Conservation (phyloP, 192 early-diverging fungal species). For the Hyaloraphidium curvatum region DNA sequence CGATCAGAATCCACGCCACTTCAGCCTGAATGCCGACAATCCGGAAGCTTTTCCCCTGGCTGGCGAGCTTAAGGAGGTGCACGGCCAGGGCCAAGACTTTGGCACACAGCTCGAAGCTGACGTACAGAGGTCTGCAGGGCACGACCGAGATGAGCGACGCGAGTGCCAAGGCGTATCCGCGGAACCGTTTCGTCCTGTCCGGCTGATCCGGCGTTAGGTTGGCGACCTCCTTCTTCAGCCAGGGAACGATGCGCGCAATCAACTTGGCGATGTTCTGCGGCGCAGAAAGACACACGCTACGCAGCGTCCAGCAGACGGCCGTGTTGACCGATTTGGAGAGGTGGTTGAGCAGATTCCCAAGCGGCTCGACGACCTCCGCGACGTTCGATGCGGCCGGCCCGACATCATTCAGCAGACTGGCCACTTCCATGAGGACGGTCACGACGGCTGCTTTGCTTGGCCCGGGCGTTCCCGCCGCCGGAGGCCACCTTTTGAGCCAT, state of each 20-base stretch:
- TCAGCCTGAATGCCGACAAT: conserved; percentile 42
- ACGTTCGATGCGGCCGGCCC: conserved; percentile 29
- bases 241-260: conserved; percentile 37
- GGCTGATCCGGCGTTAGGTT: conserved; percentile 31
- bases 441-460: conserved; percentile 37
- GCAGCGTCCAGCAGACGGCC: conserved; percentile 45
- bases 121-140: conserved; percentile 38
- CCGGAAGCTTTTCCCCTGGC: conserved; percentile 30
- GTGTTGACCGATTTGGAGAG: conserved; percentile 52
- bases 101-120: conserved; percentile 58
- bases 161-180: conserved; percentile 45
- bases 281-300: conserved; percentile 43
- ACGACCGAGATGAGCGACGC: conserved; percentile 46
- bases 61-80: conserved; percentile 45
- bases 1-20: conserved; percentile 62
- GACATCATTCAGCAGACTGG: conserved; percentile 49
- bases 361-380: conserved; percentile 39
- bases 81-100: conserved; percentile 56
- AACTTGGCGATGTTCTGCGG: conserved; percentile 39
- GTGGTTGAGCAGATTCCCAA: conserved; percentile 47
- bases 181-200: conserved; percentile 25
- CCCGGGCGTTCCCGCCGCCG: conserved; percentile 6
- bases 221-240: conserved; percentile 50
- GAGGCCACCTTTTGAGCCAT: conserved; percentile 38
- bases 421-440: conserved; percentile 52